Evolutionary conservation across 257 asterid species (phyloP).

Genomic region (Solanum sparsipilum): DNA sequence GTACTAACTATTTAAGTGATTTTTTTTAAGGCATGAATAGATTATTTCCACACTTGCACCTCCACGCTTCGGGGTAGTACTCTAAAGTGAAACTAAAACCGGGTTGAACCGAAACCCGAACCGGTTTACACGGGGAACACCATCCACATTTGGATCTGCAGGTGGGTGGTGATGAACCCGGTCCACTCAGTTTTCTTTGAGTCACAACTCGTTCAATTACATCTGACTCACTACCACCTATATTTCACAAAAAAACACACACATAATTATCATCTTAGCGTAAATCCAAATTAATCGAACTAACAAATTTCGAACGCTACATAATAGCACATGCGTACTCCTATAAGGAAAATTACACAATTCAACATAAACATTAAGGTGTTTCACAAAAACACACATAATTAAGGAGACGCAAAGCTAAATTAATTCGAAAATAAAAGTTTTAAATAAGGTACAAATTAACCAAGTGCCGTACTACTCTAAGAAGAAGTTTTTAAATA

Average conservation of each 20-base stretch:
- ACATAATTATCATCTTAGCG: not conserved
- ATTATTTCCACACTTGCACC: slow-evolving; percentile 76
- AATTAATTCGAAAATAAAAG: too few species aligned
- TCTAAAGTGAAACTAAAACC: slow-evolving; percentile 54
- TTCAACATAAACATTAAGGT: not conserved
- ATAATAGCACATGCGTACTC: not conserved
- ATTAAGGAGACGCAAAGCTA: too few species aligned
- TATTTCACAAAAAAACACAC: not conserved
- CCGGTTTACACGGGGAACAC: slow-evolving; percentile 70
- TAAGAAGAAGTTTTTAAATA: not conserved
- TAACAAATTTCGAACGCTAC: not conserved
- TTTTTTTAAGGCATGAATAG: slow-evolving; percentile 51
- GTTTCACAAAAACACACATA: not conserved
- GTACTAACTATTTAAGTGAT: not conserved
- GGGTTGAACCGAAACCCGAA: slow-evolving; percentile 76
- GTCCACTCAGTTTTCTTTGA: not conserved
- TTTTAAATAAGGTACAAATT: not conserved
- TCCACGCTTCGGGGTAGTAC: slow-evolving; percentile 92
- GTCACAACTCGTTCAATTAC: not conserved
- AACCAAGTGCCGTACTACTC: not conserved
- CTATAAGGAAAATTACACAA: not conserved
- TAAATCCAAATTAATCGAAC: not conserved
- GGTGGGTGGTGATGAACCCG: slow-evolving; percentile 74
- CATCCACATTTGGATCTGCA: slow-evolving; percentile 79
- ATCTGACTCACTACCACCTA: not conserved